Percentiles rank a stretch among this genome's conserved stretches.
Conservation (phyloP, 345 rosid species). For the Gossypioides kirkii region DNA sequence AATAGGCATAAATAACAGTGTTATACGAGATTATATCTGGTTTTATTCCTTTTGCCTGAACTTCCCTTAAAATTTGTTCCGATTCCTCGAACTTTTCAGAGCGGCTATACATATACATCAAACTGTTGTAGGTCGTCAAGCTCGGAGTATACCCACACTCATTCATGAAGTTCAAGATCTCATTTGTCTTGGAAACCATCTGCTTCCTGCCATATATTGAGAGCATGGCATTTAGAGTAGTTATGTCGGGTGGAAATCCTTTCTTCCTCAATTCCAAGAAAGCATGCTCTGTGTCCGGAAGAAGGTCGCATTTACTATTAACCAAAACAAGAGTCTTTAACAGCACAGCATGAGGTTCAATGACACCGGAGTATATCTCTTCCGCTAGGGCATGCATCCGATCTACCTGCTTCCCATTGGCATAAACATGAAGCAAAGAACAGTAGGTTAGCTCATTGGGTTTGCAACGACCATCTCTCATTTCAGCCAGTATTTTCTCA, state of each 20-base stretch:
- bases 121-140: slow-evolving; percentile 78
- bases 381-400: slow-evolving; percentile 72
- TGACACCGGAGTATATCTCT: slow-evolving; percentile 70
- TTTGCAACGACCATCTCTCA: slow-evolving; percentile 70
- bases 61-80: slow-evolving; percentile 64
- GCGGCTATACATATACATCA: slow-evolving; percentile 87
- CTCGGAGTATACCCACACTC: slow-evolving; percentile 73
- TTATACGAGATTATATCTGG: slow-evolving; percentile 91
- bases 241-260: slow-evolving; percentile 67
- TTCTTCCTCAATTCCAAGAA: slow-evolving; percentile 62
- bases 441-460: slow-evolving; percentile 84
- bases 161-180: slow-evolving; percentile 70
- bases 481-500: slow-evolving; percentile 77
- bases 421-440: slow-evolving; percentile 89
- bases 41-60: slow-evolving; percentile 60
- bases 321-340: slow-evolving; percentile 87
- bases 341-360: slow-evolving; percentile 70
- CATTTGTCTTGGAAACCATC: slow-evolving; percentile 64
- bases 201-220: slow-evolving; percentile 87
- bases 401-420: slow-evolving; percentile 74
- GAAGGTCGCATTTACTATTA: slow-evolving; percentile 72
- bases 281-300: slow-evolving; percentile 70
- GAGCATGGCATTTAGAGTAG: slow-evolving; percentile 84
- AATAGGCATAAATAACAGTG: slow-evolving; percentile 79
- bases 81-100: slow-evolving; percentile 63